Conservation (phyloP, 208 protist genomes). For the Phytomonas francai region DNA sequence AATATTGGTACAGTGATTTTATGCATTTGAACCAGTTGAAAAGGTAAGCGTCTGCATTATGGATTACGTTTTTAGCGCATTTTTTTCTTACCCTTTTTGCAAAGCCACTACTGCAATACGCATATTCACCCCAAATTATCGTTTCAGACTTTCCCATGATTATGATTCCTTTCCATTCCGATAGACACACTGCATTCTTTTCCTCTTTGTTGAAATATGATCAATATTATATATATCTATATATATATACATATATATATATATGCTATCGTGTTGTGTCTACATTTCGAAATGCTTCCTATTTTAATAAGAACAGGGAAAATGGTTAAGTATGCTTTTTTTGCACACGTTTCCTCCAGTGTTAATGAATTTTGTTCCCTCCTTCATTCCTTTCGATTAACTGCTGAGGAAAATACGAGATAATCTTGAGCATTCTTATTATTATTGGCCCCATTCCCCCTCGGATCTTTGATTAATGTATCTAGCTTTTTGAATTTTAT, state of each 20-base stretch:
- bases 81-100: conserved; percentile 8
- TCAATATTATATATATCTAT: conserved; percentile 25
- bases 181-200: background rate
- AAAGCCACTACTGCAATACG: background rate
- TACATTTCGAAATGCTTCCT: background rate
- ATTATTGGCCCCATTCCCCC: background rate
- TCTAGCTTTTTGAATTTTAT: background rate
- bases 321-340: conserved; percentile 5
- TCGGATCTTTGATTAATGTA: background rate
- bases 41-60: background rate
- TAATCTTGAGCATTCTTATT: background rate
- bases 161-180: background rate
- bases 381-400: conserved; percentile 8
- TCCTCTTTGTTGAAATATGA: conserved; percentile 7
- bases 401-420: background rate
- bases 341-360: background rate
- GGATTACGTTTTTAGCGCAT: conserved; percentile 6
- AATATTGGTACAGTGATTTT: conserved; percentile 54
- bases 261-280: background rate
- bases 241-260: conserved; percentile 15
- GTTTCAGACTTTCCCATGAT: background rate
- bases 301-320: no score
- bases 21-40: conserved; percentile 39
- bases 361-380: conserved; percentile 2
- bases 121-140: background rate